These are phyloP conservation scores for Metarhizium rileyi DNA, from an alignment of 2,329 filamentous ascomycete genomes.

Conservation along the genomic window DNA sequence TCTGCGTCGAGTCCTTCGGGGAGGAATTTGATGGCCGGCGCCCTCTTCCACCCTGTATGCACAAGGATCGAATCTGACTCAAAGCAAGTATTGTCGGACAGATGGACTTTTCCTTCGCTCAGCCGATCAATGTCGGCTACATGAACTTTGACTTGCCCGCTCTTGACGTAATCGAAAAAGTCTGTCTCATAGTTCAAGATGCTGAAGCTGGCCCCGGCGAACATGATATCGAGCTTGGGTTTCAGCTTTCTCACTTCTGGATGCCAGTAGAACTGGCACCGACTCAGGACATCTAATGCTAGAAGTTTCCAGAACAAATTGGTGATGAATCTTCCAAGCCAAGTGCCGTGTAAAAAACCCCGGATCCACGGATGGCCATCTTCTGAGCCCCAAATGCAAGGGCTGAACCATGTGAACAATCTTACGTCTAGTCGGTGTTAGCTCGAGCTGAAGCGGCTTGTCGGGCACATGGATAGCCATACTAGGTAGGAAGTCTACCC, in stretches of 20 bases:
- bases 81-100: conserved; percentile 38
- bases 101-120: conserved; percentile 34
- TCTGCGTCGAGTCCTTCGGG: conserved; percentile 34
- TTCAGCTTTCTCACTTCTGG: conserved; percentile 43
- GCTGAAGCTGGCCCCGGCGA: conserved; percentile 43
- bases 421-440: conserved; percentile 41
- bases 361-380: conserved; percentile 49
- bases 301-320: conserved; percentile 49
- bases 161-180: conserved; percentile 45
- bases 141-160: conserved; percentile 42
- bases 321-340: conserved; percentile 45
- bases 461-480: conserved; percentile 9
- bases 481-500: conserved; percentile 58
- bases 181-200: conserved; percentile 51
- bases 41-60: conserved; percentile 49
- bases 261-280: conserved; percentile 45
- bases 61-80: conserved; percentile 42
- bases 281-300: conserved; percentile 41
- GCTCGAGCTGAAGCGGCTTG: conserved; percentile 11
- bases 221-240: conserved; percentile 41
- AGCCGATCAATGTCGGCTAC: conserved; percentile 41
- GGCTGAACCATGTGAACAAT: conserved; percentile 63
- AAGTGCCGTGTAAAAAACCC: conserved; percentile 46
- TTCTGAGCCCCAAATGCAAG: conserved; percentile 60
- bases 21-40: conserved; percentile 42